A percentile compares a stretch with the other conserved stretches of the same genome.
phyloP scores from a whole-genome alignment of 257 asterid genomes.

The Penstemon davidsonii region DNA sequence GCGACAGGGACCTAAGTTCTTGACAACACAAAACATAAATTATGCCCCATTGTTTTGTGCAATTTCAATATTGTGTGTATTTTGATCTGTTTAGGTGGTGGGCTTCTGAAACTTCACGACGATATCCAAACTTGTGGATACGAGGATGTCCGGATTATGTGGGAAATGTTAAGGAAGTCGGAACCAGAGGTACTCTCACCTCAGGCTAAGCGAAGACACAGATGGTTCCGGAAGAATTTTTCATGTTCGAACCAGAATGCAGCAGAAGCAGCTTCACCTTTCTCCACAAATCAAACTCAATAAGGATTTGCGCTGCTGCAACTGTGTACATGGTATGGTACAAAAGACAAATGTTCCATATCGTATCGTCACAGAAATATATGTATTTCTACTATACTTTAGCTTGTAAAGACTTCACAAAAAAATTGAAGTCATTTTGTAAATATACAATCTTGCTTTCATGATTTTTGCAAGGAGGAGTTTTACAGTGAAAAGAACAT shows the following conservation, averaged over 20 bases:
- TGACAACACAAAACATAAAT: neutral
- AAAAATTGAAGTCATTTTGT: constrained; percentile 33
- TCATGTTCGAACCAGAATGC: constrained; percentile 32
- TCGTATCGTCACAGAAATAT: neutral
- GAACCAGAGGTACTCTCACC: constrained; percentile 49
- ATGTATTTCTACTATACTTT: constrained; percentile 26
- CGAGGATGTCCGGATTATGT: constrained; percentile 92
- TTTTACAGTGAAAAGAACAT: constrained; percentile 24
- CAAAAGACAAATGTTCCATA: neutral
- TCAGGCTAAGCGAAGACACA: constrained; percentile 47
- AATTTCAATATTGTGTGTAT: constrained; percentile 13
- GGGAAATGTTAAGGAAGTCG: constrained; percentile 80
- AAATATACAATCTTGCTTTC: constrained; percentile 35
- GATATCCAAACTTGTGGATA: constrained; percentile 95
- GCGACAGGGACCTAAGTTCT: too few species aligned
- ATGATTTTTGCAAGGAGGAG: constrained; percentile 28
- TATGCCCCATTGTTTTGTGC: constrained; percentile 27
- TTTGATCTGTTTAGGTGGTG: constrained; percentile 51
- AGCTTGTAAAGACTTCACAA: constrained; percentile 32
- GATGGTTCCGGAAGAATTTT: constrained; percentile 61
- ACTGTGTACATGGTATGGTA: neutral
- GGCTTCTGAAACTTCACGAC: constrained; percentile 79
- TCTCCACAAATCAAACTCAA: constrained; percentile 39
- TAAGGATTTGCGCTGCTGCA: constrained; percentile 18
- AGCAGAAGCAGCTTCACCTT: constrained; percentile 30